phyloP scores from a whole-genome alignment of 1,284 basidiomycete genomes.

The Trametes versicolor region DNA sequence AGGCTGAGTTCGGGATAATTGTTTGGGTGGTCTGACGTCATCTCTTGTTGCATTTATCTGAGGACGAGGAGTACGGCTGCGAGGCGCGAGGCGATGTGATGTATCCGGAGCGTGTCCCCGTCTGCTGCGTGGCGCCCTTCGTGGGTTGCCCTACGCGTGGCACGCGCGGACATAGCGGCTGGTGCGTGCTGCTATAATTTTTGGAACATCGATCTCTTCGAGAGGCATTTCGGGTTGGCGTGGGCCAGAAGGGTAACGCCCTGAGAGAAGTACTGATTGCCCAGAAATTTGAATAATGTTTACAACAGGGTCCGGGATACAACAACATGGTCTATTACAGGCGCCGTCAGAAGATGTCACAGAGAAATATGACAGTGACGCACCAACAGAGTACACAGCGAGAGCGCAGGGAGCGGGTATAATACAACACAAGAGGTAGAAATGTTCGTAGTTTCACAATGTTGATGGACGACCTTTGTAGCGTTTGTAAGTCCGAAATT shows the following conservation, averaged over 20 bases:
- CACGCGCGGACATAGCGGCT: neutral
- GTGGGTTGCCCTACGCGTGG: conserved; percentile 5
- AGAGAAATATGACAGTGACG: no score
- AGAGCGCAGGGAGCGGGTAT: no score
- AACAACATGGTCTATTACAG: no score
- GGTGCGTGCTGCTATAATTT: neutral
- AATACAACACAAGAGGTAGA: no score
- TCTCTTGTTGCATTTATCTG: neutral
- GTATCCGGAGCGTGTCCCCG: neutral
- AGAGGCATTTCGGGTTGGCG: neutral
- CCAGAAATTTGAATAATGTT: no score
- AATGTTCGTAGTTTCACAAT: neutral
- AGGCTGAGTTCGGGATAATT: neutral
- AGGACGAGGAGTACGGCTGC: conserved; percentile 1
- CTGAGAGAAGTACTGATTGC: no score
- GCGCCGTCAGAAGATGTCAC: no score
- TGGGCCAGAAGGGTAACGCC: no score
- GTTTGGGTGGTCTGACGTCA: neutral
- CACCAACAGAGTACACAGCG: no score
- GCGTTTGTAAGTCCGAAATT: conserved; percentile 25
- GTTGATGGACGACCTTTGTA: conserved; percentile 21
- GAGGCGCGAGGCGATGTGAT: neutral
- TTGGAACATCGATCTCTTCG: conserved; percentile 3
- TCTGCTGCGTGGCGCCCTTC: conserved; percentile 5
- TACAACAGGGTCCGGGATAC: no score